phyloP scores from a whole-genome alignment of 768 basidiomycete species.

The Coprinopsis sp. region DNA sequence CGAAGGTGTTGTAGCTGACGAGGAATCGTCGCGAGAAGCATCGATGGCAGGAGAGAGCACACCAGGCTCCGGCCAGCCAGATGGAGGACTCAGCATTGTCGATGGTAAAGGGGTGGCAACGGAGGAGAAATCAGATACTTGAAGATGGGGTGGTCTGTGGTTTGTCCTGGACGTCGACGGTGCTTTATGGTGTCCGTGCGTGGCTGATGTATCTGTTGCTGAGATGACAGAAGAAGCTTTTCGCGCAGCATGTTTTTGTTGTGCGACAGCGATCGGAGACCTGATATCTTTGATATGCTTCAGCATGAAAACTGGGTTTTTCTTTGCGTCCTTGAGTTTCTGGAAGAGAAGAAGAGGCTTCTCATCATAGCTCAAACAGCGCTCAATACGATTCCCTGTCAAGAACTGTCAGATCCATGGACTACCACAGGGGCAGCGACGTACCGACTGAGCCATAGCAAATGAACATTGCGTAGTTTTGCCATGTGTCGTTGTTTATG shows the following conservation, averaged over 20 bases:
- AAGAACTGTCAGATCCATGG: too few species aligned
- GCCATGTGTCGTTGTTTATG: constrained; percentile 98
- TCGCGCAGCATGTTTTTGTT: constrained; percentile 90
- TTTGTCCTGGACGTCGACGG: constrained; percentile 35
- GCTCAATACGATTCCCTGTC: constrained; percentile 76
- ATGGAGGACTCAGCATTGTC: constrained; percentile 60
- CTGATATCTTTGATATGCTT: constrained; percentile 96
- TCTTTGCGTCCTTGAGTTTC: constrained; percentile 93
- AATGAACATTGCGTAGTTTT: constrained; percentile 99
- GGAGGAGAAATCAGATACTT: constrained; percentile 62
- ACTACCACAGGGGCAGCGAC: too few species aligned
- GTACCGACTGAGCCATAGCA: constrained; percentile 91
- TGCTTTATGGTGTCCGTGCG: constrained; percentile 39
- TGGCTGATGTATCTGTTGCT: constrained; percentile 35
- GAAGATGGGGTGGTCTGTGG: constrained; percentile 64
- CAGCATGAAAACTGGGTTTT: constrained; percentile 99
- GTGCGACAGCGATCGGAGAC: constrained; percentile 94
- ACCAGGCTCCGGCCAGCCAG: constrained; percentile 70
- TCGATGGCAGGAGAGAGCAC: constrained; percentile 55
- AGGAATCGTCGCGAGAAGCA: constrained; percentile 36
- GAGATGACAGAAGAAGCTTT: constrained; percentile 62
- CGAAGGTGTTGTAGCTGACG: constrained; percentile 34
- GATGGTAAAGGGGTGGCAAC: constrained; percentile 45
- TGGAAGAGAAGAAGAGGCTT: constrained; percentile 97
- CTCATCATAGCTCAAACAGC: constrained; percentile 96